phyloP scores from a whole-genome alignment of 2,329 filamentous ascomycete genomes.

The Sporothrix phasma region DNA sequence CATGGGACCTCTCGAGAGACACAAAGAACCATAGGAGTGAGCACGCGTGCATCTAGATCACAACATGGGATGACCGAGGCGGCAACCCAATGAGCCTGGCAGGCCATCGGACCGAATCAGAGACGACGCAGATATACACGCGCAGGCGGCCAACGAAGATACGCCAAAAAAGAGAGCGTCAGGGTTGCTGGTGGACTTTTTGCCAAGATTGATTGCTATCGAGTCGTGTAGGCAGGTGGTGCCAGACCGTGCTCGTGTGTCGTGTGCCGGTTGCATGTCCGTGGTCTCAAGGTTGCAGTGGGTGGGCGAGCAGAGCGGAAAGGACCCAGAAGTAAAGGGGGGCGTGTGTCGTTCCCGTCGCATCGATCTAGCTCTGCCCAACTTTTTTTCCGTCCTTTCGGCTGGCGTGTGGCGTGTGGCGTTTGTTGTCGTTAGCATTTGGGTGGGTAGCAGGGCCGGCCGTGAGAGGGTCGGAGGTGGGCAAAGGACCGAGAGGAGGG shows the following conservation, averaged over 20 bases:
- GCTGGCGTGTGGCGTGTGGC: background rate
- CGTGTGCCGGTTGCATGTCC: background rate
- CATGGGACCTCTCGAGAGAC: background rate
- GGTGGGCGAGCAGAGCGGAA: too few relatives aligned
- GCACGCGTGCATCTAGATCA: background rate
- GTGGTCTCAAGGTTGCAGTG: background rate
- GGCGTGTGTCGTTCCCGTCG: background rate
- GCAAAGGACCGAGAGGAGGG: background rate
- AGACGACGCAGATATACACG: background rate
- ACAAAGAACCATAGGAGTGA: background rate
- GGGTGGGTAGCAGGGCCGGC: background rate
- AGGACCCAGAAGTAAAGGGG: background rate
- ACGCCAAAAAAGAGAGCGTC: background rate
- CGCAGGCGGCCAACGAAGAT: background rate
- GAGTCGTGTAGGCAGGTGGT: conserved; percentile 12
- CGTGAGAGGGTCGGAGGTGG: background rate
- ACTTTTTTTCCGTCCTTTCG: background rate
- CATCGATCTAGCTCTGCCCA: background rate
- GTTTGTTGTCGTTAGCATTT: background rate
- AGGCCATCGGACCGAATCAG: background rate
- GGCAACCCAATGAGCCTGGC: too few relatives aligned
- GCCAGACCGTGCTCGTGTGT: background rate
- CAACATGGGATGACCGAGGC: background rate
- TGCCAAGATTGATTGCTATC: conserved; percentile 13
- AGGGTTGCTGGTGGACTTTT: background rate